Percentiles rank a stretch among this genome's conserved stretches.
Evolutionary conservation across 495 filamentous ascomycete species (phyloP).

Genomic region (Xanthoparmelia taractica): DNA sequence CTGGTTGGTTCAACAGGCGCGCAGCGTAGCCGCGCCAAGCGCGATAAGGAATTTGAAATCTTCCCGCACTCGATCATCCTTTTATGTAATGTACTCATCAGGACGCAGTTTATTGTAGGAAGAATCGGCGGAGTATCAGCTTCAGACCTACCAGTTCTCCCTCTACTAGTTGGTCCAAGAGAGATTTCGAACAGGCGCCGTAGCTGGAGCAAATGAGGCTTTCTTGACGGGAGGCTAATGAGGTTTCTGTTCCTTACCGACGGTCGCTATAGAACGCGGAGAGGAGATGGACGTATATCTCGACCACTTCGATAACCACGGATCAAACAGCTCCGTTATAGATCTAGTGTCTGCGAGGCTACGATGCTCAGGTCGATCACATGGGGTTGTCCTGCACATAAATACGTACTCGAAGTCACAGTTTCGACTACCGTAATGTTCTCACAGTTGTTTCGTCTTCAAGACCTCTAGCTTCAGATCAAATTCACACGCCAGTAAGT

Average conservation of each 20-base stretch:
- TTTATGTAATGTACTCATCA: constrained; percentile 24
- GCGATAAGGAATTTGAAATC: background rate
- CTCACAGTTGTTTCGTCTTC: background rate
- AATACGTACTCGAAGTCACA: background rate
- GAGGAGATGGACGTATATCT: background rate
- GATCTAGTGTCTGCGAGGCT: background rate
- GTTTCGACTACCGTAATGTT: background rate
- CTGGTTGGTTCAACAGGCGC: constrained; percentile 1
- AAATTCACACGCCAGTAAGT: background rate
- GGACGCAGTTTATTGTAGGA: constrained; percentile 89
- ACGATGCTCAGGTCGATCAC: background rate
- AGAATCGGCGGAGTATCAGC: constrained; percentile 37
- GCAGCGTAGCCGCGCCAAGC: background rate
- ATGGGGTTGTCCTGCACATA: background rate
- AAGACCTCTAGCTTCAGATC: background rate
- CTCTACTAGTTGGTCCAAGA: constrained; percentile 62
- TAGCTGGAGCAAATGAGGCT: constrained; percentile 61
- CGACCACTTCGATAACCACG: background rate
- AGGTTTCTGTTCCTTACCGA: constrained; percentile 57
- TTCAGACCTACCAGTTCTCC: constrained; percentile 39
- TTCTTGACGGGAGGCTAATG: constrained; percentile 32
- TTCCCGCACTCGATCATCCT: constrained; percentile 8
- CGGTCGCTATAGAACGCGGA: constrained; percentile 43
- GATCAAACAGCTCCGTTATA: background rate
- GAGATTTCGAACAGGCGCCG: constrained; percentile 42